Evolutionary conservation across 331 rosid species (phyloP).

Genomic region (Acacia concinna): DNA sequence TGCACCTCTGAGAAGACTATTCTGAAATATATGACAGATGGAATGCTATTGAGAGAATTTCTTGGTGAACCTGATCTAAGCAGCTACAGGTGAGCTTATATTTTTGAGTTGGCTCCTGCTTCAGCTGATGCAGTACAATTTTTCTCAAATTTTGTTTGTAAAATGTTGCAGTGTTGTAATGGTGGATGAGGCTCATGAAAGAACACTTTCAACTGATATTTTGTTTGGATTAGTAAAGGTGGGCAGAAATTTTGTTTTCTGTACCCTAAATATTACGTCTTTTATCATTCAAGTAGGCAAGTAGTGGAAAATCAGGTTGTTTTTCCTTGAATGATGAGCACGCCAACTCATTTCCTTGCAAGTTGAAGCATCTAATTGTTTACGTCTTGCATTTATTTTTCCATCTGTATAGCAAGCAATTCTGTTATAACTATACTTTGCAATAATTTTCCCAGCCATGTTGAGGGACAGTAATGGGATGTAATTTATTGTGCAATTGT

Average conservation of each 20-base stretch:
- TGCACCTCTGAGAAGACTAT: slow-evolving; percentile 94
- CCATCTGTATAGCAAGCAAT: background rate
- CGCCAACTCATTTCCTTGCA: slow-evolving; percentile 15
- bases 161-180: slow-evolving; percentile 76
- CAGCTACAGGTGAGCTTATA: slow-evolving; percentile 72
- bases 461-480: slow-evolving; percentile 14
- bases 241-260: slow-evolving; percentile 26
- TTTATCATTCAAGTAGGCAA: background rate
- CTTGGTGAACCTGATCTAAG: slow-evolving; percentile 95
- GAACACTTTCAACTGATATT: slow-evolving; percentile 96
- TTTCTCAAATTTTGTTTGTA: slow-evolving; percentile 34
- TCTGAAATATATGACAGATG: slow-evolving; percentile 96
- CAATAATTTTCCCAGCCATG: slow-evolving; percentile 2
- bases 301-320: background rate
- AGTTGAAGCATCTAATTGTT: slow-evolving; percentile 7
- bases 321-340: slow-evolving; percentile 19
- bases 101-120: slow-evolving; percentile 25
- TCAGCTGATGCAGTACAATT: slow-evolving; percentile 14
- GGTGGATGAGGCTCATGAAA: slow-evolving; percentile 99
- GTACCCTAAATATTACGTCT: background rate
- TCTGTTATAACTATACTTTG: background rate
- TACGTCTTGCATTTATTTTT: slow-evolving; percentile 1
- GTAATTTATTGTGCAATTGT: slow-evolving; percentile 11
- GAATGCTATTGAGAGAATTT: slow-evolving; percentile 92
- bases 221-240: slow-evolving; percentile 95